Evolutionary conservation across 202 grass and related monocot genomes (phyloP).

Genomic region (Miscanthus sacchariflorus): DNA sequence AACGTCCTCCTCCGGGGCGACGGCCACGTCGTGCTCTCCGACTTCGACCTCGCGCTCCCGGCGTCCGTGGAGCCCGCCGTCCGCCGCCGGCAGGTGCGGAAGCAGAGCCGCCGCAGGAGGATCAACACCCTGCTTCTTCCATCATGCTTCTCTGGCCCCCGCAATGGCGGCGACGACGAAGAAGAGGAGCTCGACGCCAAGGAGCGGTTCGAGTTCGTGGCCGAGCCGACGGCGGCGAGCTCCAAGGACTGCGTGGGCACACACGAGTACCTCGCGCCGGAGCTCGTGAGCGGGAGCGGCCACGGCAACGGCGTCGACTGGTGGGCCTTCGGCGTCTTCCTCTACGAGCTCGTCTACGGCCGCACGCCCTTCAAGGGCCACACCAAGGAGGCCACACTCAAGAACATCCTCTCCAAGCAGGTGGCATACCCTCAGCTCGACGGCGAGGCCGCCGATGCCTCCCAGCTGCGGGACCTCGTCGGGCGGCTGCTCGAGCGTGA

Average conservation of each 20-base stretch:
- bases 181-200: conserved; percentile 34
- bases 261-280: conserved; percentile 93
- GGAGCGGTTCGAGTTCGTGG: conserved; percentile 85
- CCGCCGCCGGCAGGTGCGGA: conserved; percentile 62
- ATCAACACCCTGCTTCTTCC: neutral
- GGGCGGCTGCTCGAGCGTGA: conserved; percentile 73
- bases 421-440: conserved; percentile 66
- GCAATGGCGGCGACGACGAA: neutral
- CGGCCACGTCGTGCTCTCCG: conserved; percentile 89
- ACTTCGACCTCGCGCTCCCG: conserved; percentile 82
- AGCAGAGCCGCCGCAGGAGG: conserved; percentile 38
- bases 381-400: conserved; percentile 78
- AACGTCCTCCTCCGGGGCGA: conserved; percentile 83
- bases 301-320: conserved; percentile 92
- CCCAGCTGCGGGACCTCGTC: conserved; percentile 67
- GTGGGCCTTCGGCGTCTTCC: conserved; percentile 94
- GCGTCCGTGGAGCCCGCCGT: conserved; percentile 68
- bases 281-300: conserved; percentile 71
- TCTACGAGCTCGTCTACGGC: conserved; percentile 88
- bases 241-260: conserved; percentile 92
- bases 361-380: conserved; percentile 83
- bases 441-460: conserved; percentile 48
- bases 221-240: conserved; percentile 67
- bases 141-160: conserved; percentile 39
- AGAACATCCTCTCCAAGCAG: conserved; percentile 84